Evolutionary conservation across 2,329 filamentous ascomycete species (phyloP), one percentile per base, ranked within the genome.

Genomic region (Fusarium sp.): DNA sequence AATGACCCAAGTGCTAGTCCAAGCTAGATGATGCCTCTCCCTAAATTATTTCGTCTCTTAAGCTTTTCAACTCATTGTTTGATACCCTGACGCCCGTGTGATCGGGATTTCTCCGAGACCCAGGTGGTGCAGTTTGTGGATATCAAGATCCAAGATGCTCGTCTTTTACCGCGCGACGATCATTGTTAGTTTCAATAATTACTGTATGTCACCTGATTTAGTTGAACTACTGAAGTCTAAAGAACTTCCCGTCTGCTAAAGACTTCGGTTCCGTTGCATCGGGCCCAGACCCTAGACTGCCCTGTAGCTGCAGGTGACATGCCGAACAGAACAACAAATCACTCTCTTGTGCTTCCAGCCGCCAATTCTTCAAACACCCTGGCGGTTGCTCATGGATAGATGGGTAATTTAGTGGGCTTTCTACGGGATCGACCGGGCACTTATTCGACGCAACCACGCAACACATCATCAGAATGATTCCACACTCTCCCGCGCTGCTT

Each of bases 251-350:
- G 29, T 41, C 49, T 27, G 24, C 24, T 41, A 43, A 22, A 45
- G 30, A 20, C 11, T 34, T 71, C 49, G 53, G 52, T 43, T 71
- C 68, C 65, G 25, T 62, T 32, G 44, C 45, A 58, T 44, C 43
- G 64, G 65, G 62, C 34, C 41, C 49, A 40, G 38, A 47, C 29
- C 55, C 58, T 64, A 52, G 20, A 8, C 20, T 34, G 25, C 22
- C 41, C 16, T n/a, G 34, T n/a, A 38, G 44, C 44, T 46, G 24
- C 44, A 46, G 44, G 24, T 24, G 24, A 24, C 16, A 46, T 46
- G 10, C 44, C 12, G 5, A 41, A n/a, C 40, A 44, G 22, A 47
- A 16, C 32, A 20, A 38, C 34, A 38, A n/a, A 38, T 38, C 34
- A 38, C 34, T 38, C 34, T n/a, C 18, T 12, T 18, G n/a, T 38